Evolutionary conservation across 352 stramenopile genomes (phyloP).

Genomic region (Phytophthora chlamydospora): DNA sequence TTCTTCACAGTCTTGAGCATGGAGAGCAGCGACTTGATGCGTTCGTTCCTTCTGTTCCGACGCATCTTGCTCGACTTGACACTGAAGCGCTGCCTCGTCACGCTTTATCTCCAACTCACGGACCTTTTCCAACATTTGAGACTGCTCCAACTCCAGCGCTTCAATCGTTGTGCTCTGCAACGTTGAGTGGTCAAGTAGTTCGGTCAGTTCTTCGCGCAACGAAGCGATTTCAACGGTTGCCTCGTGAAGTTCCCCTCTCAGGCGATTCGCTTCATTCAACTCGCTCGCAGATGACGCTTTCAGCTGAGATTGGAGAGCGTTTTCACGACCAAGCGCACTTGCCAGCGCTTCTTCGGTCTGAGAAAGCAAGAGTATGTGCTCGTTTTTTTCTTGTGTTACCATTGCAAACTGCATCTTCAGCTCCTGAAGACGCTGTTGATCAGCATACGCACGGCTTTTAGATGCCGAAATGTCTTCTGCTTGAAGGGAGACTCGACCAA

Average conservation of each 20-base stretch:
- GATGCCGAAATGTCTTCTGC: slow-evolving; percentile 1
- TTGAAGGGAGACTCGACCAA: slow-evolving; percentile 1
- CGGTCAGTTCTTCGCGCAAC: slow-evolving; percentile 28
- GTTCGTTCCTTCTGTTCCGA: slow-evolving; percentile 8
- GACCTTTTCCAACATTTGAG: background rate
- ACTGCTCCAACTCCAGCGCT: slow-evolving; percentile 12
- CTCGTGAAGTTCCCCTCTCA: slow-evolving; percentile 29
- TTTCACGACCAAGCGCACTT: slow-evolving; percentile 17
- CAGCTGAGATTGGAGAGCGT: slow-evolving; percentile 15
- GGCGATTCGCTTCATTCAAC: slow-evolving; percentile 22
- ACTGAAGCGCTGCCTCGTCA: slow-evolving; percentile 11
- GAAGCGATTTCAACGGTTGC: slow-evolving; percentile 26
- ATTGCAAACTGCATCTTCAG: slow-evolving; percentile 5
- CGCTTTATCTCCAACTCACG: slow-evolving; percentile 17
- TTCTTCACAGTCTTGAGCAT: slow-evolving; percentile 3
- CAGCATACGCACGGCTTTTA: background rate
- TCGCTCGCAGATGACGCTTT: slow-evolving; percentile 2
- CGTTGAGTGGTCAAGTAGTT: slow-evolving; percentile 28
- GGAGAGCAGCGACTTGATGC: background rate
- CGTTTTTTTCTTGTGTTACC: slow-evolving; percentile 9
- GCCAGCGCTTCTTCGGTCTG: slow-evolving; percentile 26
- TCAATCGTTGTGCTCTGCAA: slow-evolving; percentile 30
- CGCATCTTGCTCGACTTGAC: background rate
- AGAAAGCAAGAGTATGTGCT: slow-evolving; percentile 12
- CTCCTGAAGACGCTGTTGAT: slow-evolving; percentile 8